A percentile compares a stretch with the other conserved stretches of the same genome.
phyloP scores from a whole-genome alignment of 2,329 filamentous ascomycete genomes.

The Albophoma yamanashiensis region DNA sequence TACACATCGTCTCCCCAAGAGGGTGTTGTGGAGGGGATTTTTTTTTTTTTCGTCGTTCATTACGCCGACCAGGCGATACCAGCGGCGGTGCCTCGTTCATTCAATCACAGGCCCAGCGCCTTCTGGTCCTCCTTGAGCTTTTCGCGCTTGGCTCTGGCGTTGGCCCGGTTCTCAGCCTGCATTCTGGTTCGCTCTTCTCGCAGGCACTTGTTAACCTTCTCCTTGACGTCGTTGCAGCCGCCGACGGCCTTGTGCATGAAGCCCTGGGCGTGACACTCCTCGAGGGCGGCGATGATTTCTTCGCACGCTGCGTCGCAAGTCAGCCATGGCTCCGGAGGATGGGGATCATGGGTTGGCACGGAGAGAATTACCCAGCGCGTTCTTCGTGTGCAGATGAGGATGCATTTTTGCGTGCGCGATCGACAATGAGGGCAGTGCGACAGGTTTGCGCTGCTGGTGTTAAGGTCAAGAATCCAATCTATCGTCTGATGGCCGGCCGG shows the following conservation, averaged over 20 bases:
- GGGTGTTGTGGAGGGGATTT: conserved; percentile 1
- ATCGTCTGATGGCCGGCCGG: not conserved
- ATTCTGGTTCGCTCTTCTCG: conserved; percentile 69
- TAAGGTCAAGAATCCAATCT: not conserved
- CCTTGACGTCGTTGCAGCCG: conserved; percentile 81
- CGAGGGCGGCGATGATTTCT: conserved; percentile 85
- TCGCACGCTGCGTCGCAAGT: conserved; percentile 64
- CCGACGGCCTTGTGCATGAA: conserved; percentile 89
- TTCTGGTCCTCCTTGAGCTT: conserved; percentile 66
- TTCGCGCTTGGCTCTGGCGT: conserved; percentile 56
- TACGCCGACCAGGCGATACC: not conserved
- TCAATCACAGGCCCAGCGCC: conserved; percentile 24
- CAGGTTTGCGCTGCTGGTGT: not conserved
- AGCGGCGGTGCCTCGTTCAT: not conserved
- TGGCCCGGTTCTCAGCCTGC: conserved; percentile 62
- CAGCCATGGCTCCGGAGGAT: conserved; percentile 2
- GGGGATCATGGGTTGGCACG: not conserved
- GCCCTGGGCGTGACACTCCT: conserved; percentile 87
- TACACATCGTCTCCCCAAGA: conserved; percentile 1
- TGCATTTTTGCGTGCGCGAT: conserved; percentile 55
- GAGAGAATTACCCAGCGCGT: conserved; percentile 61
- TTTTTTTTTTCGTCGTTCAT: not conserved
- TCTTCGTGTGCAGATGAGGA: conserved; percentile 90
- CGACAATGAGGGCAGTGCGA: not conserved
- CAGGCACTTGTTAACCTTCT: conserved; percentile 75